Conservation (phyloP, 805 yeast genomes). For the Candida parachauliodes region DNA sequence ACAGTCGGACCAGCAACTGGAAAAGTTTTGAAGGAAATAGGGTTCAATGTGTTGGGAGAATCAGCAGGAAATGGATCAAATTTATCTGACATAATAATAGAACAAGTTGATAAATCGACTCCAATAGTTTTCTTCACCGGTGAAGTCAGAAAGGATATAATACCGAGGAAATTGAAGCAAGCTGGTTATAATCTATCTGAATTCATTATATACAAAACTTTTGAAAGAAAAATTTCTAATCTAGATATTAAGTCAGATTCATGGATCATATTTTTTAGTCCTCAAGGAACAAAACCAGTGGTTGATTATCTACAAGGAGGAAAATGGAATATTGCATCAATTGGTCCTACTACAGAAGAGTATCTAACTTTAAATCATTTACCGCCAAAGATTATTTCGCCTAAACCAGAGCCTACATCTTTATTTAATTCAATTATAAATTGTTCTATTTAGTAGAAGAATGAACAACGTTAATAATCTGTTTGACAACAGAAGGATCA, state of each 20-base stretch:
- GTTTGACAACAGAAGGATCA: constrained; percentile 79
- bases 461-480: constrained; percentile 63
- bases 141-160: constrained; percentile 73
- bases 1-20: constrained; percentile 93
- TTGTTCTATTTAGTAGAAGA: constrained; percentile 6
- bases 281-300: constrained; percentile 76
- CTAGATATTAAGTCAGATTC: constrained; percentile 15
- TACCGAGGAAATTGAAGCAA: constrained; percentile 56
- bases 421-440: constrained; percentile 39
- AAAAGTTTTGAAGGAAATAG: constrained; percentile 51
- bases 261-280: constrained; percentile 89
- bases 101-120: constrained; percentile 26
- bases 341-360: constrained; percentile 87
- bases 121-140: constrained; percentile 78
- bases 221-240: constrained; percentile 18
- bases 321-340: constrained; percentile 60
- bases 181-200: constrained; percentile 51
- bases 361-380: constrained; percentile 54
- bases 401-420: constrained; percentile 66
- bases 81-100: constrained; percentile 60
- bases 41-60: constrained; percentile 69
- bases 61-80: constrained; percentile 78
- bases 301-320: constrained; percentile 35
- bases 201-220: constrained; percentile 67
- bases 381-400: constrained; percentile 59